Evolutionary conservation across 306 rosid species (phyloP).

Genomic region (Castanopsis chinensis): DNA sequence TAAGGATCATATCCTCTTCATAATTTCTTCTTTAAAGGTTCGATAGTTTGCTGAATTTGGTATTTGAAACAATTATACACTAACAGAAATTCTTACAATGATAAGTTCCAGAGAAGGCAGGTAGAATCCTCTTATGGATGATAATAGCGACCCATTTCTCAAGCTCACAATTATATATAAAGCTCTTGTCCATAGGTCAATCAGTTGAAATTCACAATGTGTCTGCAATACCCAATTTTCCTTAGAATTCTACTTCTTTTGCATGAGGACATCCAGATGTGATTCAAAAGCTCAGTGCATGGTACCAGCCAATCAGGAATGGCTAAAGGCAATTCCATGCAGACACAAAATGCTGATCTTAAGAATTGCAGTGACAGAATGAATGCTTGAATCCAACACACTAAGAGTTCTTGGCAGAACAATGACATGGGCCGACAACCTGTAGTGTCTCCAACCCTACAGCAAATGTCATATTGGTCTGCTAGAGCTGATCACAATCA

Average conservation of each 20-base stretch:
- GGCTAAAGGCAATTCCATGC: background rate
- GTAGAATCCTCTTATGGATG: slow-evolving; percentile 30
- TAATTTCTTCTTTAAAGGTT: too few species aligned
- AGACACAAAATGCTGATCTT: slow-evolving; percentile 2
- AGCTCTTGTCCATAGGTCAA: slow-evolving; percentile 17
- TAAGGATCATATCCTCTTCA: too few species aligned
- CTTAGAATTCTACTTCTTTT: too few species aligned
- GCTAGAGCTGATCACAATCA: too few species aligned
- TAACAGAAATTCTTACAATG: background rate
- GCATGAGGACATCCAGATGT: too few species aligned
- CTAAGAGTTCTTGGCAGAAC: too few species aligned
- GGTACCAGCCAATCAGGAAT: too few species aligned
- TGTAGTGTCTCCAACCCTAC: too few species aligned
- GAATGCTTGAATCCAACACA: background rate
- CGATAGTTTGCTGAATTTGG: background rate
- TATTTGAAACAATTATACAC: background rate
- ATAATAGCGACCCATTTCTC: slow-evolving; percentile 30
- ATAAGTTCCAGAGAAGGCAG: background rate
- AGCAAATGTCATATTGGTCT: too few species aligned
- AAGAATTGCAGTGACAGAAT: background rate
- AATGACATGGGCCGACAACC: too few species aligned
- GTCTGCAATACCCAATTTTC: slow-evolving; percentile 24
- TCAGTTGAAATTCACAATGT: slow-evolving; percentile 1
- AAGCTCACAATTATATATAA: slow-evolving; percentile 29
- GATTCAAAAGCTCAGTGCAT: too few species aligned